Conservation (phyloP, 129 eudicot genomes). For the Heracleum sosnowskyi region DNA sequence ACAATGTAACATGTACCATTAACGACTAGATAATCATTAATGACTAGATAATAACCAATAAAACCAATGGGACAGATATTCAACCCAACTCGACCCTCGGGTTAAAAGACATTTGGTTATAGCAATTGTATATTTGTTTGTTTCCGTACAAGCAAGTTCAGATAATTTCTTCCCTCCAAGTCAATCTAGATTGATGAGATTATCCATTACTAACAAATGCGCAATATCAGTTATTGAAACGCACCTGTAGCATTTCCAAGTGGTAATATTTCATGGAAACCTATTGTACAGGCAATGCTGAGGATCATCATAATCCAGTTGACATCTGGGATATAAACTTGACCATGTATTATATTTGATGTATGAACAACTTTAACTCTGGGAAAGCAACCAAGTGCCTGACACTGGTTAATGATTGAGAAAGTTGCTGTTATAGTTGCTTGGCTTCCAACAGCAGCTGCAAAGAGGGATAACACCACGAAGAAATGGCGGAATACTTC, state of each 20-base stretch:
- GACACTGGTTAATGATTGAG: conserved; percentile 89
- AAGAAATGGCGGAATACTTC: conserved; percentile 34
- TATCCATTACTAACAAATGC: too few species aligned
- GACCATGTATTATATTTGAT: conserved; percentile 68
- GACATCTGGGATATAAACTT: conserved; percentile 74
- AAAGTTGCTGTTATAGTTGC: conserved; percentile 85
- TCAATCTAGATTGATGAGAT: background rate
- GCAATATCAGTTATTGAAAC: background rate
- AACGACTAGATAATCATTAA: background rate
- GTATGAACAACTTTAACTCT: conserved; percentile 82
- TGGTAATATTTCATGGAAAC: conserved; percentile 50
- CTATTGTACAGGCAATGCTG: conserved; percentile 62
- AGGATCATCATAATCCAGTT: conserved; percentile 79
- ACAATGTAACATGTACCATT: background rate
- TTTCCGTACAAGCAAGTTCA: background rate
- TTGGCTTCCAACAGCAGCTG: conserved; percentile 86
- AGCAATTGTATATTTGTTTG: background rate
- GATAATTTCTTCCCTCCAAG: background rate
- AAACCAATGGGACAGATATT: background rate
- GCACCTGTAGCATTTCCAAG: conserved; percentile 73
- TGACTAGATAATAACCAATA: background rate
- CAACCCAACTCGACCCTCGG: background rate
- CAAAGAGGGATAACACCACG: conserved; percentile 45
- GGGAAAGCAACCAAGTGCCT: conserved; percentile 74
- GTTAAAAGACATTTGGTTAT: background rate